Evolutionary conservation across 2,329 filamentous ascomycete genomes (phyloP), one percentile per base, ranked within the genome.

Genomic region (Aureobasidium sp.): DNA sequence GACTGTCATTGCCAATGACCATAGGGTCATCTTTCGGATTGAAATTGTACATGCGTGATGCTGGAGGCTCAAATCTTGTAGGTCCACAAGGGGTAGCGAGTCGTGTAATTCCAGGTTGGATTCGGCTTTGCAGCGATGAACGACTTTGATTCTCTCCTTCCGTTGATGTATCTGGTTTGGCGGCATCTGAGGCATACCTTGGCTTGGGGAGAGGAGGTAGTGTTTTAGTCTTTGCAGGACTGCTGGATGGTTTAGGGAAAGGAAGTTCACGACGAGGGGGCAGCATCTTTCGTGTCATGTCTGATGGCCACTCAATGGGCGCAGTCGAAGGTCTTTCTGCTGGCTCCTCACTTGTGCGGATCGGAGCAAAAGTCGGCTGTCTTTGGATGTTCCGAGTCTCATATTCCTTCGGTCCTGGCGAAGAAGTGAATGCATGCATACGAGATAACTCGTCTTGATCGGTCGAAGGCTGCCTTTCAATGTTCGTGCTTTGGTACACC

Each of bases 151-250:
- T 39, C n/a, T 46, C 20, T 24, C 39, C 39, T 20, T 39, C 12
- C 13, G 13, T 15, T 47, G 32, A 8, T 15, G 9, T 13, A 2
- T 36, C 32, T 36, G 55, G 20, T 29, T 59, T 47, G 3, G 46
- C 3, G 1, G 34, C 46, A n/a, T 60, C 57, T 34, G 57, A 60
- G 24, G 26, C 51, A 17, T 74, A 64, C 6, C 70, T 75, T 3
- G 75, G 73, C 47, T 67, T 69, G 1, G 72, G 72, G 5, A 77
- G 67, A 8, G 75, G 73, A 41, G 73, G 71, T 17, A 75, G 66
- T 26, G 41, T 50, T 34, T 59, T 48, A 15, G 46, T 32, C 20
- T 43, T 50, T 24, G 46, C 39, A 34, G 57, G 46, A 60, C 44
- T 61, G 26, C 32, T 52, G 20, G 50, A 46, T 26, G 50, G 59